Evolutionary conservation across 192 early-diverging fungal species (phyloP).

Genomic region (Glomus cerebriforme): DNA sequence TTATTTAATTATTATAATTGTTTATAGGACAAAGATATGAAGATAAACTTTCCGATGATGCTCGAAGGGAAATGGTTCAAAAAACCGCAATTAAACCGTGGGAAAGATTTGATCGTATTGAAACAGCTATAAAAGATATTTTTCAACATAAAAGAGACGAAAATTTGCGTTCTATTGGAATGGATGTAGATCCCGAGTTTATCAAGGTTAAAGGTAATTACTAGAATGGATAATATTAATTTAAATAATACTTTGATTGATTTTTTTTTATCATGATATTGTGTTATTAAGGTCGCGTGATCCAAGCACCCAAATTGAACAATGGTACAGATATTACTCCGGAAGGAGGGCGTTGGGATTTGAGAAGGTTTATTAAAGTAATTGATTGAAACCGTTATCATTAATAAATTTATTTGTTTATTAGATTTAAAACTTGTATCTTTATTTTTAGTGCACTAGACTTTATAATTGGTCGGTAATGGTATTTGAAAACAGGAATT

Average conservation of each 20-base stretch:
- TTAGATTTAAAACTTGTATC: background rate
- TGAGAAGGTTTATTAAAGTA: slow-evolving; percentile 72
- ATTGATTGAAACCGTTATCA: background rate
- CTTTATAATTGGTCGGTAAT: slow-evolving; percentile 82
- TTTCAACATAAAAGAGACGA: slow-evolving; percentile 63
- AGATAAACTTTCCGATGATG: background rate
- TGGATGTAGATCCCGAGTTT: slow-evolving; percentile 54
- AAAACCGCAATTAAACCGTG: background rate
- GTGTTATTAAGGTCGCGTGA: slow-evolving; percentile 56
- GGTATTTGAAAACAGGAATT: slow-evolving; percentile 65
- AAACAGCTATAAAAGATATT: slow-evolving; percentile 76
- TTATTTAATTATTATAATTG: background rate
- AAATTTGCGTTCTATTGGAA: slow-evolving; percentile 63
- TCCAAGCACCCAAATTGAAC: slow-evolving; percentile 69
- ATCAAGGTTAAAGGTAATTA: slow-evolving; percentile 60
- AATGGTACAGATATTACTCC: slow-evolving; percentile 48
- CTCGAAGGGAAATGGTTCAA: background rate
- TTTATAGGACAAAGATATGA: slow-evolving; percentile 12
- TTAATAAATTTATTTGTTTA: background rate
- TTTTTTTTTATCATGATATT: slow-evolving; percentile 52
- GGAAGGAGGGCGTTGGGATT: slow-evolving; percentile 81
- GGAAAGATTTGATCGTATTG: slow-evolving; percentile 44
- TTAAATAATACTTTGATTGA: no score
- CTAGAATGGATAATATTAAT: slow-evolving; percentile 58
- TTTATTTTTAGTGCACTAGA: slow-evolving; percentile 47